Conservation (phyloP, 2,329 filamentous ascomycete genomes). For the Penicillium glabrum region DNA sequence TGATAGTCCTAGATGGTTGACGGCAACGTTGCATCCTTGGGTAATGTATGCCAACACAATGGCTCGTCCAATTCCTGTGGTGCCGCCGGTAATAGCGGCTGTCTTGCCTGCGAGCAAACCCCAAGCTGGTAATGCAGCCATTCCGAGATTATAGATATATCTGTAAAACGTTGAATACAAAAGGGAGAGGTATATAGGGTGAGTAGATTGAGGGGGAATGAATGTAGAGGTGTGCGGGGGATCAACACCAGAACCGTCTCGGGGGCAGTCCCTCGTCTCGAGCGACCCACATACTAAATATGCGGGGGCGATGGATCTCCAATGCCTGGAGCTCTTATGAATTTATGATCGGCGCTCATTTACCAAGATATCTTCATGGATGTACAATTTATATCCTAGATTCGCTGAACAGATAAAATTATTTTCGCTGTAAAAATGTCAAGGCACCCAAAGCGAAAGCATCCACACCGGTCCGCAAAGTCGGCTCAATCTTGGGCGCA, state of each 20-base stretch:
- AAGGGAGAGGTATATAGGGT: neutral
- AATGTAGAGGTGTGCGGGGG: neutral
- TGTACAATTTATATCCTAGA: no score
- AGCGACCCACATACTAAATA: neutral
- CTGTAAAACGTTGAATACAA: constrained; percentile 34
- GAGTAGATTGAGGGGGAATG: neutral
- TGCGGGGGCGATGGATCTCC: neutral
- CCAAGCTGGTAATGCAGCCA: constrained; percentile 22
- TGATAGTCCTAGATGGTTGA: constrained; percentile 28
- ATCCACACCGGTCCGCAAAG: constrained; percentile 52
- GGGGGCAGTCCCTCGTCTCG: neutral
- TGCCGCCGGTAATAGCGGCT: constrained; percentile 18
- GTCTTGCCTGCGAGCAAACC: constrained; percentile 21
- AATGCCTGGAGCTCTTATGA: no score
- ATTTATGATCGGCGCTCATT: no score
- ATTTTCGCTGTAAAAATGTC: constrained; percentile 31
- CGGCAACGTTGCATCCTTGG: constrained; percentile 30
- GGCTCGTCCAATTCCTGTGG: constrained; percentile 19
- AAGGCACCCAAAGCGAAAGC: constrained; percentile 53
- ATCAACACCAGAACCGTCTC: neutral
- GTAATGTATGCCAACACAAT: constrained; percentile 20
- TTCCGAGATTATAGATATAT: constrained; percentile 39
- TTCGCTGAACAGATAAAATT: neutral
- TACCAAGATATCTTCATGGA: no score
- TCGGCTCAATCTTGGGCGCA: constrained; percentile 57